phyloP scores from a whole-genome alignment of 2,329 filamentous ascomycete species.

The Didymella sp. region DNA sequence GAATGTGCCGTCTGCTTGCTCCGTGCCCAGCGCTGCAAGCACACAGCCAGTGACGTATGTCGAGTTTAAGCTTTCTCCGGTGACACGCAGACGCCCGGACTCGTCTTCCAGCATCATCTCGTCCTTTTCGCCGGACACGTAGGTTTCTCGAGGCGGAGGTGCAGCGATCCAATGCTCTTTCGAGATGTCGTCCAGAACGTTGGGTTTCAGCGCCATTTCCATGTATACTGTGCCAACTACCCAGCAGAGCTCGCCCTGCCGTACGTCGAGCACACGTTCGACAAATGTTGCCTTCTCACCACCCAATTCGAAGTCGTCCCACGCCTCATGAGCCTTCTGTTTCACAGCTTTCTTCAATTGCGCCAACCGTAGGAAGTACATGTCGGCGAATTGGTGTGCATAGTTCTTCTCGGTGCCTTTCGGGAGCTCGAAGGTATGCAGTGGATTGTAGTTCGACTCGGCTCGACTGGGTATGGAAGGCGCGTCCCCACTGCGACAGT shows the following conservation, averaged over 20 bases:
- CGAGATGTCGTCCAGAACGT: slow-evolving; percentile 91
- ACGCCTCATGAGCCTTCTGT: slow-evolving; percentile 73
- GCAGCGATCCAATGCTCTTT: slow-evolving; percentile 95
- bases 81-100: slow-evolving; percentile 83
- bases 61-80: slow-evolving; percentile 71
- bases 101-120: slow-evolving; percentile 92
- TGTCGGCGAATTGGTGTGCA: slow-evolving; percentile 94
- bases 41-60: slow-evolving; percentile 91
- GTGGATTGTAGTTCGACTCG: slow-evolving; percentile 72
- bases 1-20: slow-evolving; percentile 90
- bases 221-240: slow-evolving; percentile 94
- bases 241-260: slow-evolving; percentile 96
- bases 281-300: slow-evolving; percentile 78
- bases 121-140: slow-evolving; percentile 70
- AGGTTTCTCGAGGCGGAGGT: slow-evolving; percentile 77
- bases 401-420: slow-evolving; percentile 72
- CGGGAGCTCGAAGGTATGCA: slow-evolving; percentile 76
- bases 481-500: slow-evolving; percentile 36
- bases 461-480: slow-evolving; percentile 31
- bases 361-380: slow-evolving; percentile 92
- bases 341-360: slow-evolving; percentile 87
- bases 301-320: slow-evolving; percentile 77
- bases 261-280: slow-evolving; percentile 90
- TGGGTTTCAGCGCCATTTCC: slow-evolving; percentile 95
- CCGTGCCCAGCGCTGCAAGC: slow-evolving; percentile 91